Evolutionary conservation across 768 basidiomycete genomes (phyloP), one percentile per base, ranked within the genome.

Genomic region (Amylocystis lapponica): DNA sequence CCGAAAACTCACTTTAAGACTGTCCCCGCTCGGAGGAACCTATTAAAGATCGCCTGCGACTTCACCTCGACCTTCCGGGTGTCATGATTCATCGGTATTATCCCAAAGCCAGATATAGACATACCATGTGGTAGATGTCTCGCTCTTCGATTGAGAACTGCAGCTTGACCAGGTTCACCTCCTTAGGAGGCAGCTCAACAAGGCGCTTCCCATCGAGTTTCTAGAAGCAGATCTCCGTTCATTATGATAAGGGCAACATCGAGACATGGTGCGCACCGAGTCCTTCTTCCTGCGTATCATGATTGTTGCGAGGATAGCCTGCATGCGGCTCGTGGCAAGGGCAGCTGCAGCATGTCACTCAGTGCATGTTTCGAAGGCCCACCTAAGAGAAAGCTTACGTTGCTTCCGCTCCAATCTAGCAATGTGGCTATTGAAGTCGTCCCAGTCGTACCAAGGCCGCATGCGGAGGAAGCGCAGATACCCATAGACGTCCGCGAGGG

Each of bases 141-240:
- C 75, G 62, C 48, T 86, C 85, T 53, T 84, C 83, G 19, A 63
- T 48, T 0, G 73, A 65, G 53, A 88, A 86, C 32, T 75, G 67
- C 4, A 84, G 66, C 47, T 68, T 70, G 25, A 70, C 58, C 2
- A 84, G 61, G 1, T 68, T 60, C 6, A 81, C 61, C 2, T 65
- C 66, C 62, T 82, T 83, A 12, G 64, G 56, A 4, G 81, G 83
- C 23, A 87, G 66, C 44, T 81, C 74, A 32, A 86, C 75, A n/a
- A 88, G 64, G 17, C 68, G 72, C 57, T 79, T 77, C 7, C 85
- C 86, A 53, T 85, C 80, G 9, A 89, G 63, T 53, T 64, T 63
- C 0, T 50, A 17, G 13, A 13, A 3, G n/a, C n/a, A n/a, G n/a
- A n/a, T n/a, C n/a, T n/a, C n/a, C n/a, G n/a, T n/a, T n/a, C n/a